These are phyloP conservation scores for Penicillium sp. DNA, from an alignment of 2,329 filamentous ascomycete genomes.

Conservation along the genomic window DNA sequence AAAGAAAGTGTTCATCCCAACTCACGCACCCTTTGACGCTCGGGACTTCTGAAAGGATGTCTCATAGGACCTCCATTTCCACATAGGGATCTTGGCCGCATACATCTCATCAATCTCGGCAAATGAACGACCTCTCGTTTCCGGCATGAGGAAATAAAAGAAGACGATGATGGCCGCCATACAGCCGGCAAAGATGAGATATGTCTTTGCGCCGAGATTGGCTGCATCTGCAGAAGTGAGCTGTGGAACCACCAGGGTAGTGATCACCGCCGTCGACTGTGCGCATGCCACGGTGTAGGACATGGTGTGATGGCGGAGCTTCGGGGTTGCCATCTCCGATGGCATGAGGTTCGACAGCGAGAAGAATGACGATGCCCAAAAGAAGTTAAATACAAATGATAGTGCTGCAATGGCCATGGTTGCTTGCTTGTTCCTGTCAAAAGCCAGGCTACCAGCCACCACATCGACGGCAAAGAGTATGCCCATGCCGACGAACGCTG, in stretches of 20 bases:
- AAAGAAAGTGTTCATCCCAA: too few relatives aligned
- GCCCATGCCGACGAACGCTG: slow-evolving; percentile 37
- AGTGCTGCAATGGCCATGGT: slow-evolving; percentile 33
- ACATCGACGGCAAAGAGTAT: slow-evolving; percentile 37
- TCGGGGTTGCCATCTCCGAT: slow-evolving; percentile 39
- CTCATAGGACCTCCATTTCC: slow-evolving; percentile 35
- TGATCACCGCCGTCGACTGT: slow-evolving; percentile 41
- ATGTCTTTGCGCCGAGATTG: slow-evolving; percentile 35
- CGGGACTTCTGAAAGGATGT: slow-evolving; percentile 22
- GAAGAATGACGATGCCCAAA: slow-evolving; percentile 40
- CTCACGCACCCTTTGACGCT: not conserved
- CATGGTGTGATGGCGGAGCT: slow-evolving; percentile 41
- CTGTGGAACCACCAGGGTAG: slow-evolving; percentile 41
- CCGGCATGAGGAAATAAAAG: slow-evolving; percentile 32
- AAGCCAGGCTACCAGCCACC: slow-evolving; percentile 37
- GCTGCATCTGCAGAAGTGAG: slow-evolving; percentile 36
- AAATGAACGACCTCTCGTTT: slow-evolving; percentile 34
- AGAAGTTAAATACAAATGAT: slow-evolving; percentile 41
- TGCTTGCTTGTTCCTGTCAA: slow-evolving; percentile 25
- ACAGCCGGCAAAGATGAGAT: slow-evolving; percentile 36
- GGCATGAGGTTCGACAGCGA: slow-evolving; percentile 38
- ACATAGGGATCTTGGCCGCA: slow-evolving; percentile 31
- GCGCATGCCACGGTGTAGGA: slow-evolving; percentile 39
- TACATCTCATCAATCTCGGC: slow-evolving; percentile 40
- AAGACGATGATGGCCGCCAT: slow-evolving; percentile 33